A percentile compares a stretch with the other conserved stretches of the same genome.
Conservation (phyloP, 352 stramenopile species). For the Blastocystis sp. region DNA sequence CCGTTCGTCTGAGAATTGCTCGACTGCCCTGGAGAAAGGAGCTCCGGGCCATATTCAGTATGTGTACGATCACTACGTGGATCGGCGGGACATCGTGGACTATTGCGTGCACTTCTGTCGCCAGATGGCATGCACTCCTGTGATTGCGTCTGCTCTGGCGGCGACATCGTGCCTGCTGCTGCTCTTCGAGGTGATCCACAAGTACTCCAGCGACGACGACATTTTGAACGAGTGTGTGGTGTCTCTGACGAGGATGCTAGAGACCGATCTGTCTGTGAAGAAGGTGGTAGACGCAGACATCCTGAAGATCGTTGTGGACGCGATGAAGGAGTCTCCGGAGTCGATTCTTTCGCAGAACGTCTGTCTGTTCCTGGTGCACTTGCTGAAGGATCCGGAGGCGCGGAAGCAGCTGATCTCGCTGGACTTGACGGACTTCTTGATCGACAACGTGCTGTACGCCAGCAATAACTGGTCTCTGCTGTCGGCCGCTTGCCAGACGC, state of each 20-base stretch:
- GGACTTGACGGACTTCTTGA: slow-evolving; percentile 47
- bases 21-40: neutral
- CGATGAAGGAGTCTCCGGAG: neutral
- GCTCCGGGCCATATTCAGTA: neutral
- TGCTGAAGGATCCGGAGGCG: slow-evolving; percentile 9
- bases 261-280: neutral
- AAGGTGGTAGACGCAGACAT: neutral
- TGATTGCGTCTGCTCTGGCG: slow-evolving; percentile 35
- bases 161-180: neutral
- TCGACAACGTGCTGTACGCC: neutral
- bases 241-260: slow-evolving; percentile 31
- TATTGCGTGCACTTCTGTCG: slow-evolving; percentile 35
- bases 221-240: slow-evolving; percentile 48
- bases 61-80: slow-evolving; percentile 8
- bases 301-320: slow-evolving; percentile 2
- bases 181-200: neutral
- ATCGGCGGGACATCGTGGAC: neutral
- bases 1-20: slow-evolving; percentile 4
- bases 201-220: neutral
- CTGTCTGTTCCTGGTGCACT: slow-evolving; percentile 35
- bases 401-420: slow-evolving; percentile 1
- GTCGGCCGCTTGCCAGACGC: neutral
- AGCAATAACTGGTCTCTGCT: slow-evolving; percentile 35
- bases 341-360: slow-evolving; percentile 1
- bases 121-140: slow-evolving; percentile 8